A percentile compares a stretch with the other conserved stretches of the same genome.
phyloP scores from a whole-genome alignment of 257 asterid genomes.

The Ophiorrhiza pumila region DNA sequence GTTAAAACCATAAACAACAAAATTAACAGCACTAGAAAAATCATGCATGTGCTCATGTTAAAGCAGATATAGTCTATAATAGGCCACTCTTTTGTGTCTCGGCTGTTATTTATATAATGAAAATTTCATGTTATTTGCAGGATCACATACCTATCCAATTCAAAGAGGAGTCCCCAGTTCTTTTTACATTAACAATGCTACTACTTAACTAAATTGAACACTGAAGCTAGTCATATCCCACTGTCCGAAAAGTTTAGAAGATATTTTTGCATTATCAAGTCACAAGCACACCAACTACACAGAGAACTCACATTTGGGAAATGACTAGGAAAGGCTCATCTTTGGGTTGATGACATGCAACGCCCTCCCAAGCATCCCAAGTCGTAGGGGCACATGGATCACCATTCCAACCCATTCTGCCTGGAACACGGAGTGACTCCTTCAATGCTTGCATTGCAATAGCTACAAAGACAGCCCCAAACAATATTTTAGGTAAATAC shows the following conservation, averaged over 20 bases:
- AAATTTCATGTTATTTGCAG: not conserved
- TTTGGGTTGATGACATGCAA: slow-evolving; percentile 63
- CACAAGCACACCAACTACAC: slow-evolving; percentile 4
- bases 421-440: slow-evolving; percentile 91
- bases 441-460: slow-evolving; percentile 82
- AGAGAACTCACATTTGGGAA: slow-evolving; percentile 70
- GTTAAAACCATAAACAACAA: not conserved
- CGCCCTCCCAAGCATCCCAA: slow-evolving; percentile 99
- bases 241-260: not conserved
- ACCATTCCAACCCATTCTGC: slow-evolving; percentile 99
- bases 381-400: slow-evolving; percentile 99
- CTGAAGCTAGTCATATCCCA: not conserved
- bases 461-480: slow-evolving; percentile 45
- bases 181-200: not conserved
- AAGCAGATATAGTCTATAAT: not conserved
- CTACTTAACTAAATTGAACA: not conserved
- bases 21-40: not conserved
- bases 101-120: not conserved
- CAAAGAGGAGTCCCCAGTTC: not conserved
- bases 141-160: not conserved
- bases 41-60: not conserved
- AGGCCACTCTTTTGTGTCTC: not conserved
- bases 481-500: not conserved
- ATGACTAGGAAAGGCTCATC: slow-evolving; percentile 62
- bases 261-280: not conserved